phyloP scores from a whole-genome alignment of 371 early-diverging fungal species.

The Massospora cicadina region DNA sequence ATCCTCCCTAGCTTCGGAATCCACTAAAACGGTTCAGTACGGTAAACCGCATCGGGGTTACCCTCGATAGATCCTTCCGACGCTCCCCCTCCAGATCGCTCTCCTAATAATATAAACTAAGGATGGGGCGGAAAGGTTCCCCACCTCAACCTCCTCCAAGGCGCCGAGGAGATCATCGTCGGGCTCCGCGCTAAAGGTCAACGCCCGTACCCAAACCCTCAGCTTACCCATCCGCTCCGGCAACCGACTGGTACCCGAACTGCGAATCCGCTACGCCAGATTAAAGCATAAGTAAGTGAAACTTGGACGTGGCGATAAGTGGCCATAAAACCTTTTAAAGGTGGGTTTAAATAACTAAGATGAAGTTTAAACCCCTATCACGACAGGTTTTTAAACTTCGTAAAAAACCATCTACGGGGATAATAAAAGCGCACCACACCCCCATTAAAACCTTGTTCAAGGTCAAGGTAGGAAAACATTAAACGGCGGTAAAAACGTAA shows the following conservation, averaged over 20 bases:
- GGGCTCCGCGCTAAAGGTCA: background rate
- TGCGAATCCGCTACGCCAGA: background rate
- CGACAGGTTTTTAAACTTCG: background rate
- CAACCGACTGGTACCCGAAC: background rate
- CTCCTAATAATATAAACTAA: conserved; percentile 4
- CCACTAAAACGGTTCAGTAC: conserved; percentile 13
- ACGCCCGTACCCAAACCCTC: background rate
- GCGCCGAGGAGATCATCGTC: background rate
- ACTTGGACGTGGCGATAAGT: background rate
- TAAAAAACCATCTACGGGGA: background rate
- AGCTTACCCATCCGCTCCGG: background rate
- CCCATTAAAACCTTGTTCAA: background rate
- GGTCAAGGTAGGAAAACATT: background rate
- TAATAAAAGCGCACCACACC: background rate
- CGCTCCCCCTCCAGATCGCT: conserved; percentile 10
- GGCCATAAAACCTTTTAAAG: background rate
- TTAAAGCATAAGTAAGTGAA: background rate
- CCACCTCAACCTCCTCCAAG: conserved; percentile 16
- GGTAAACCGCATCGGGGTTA: conserved; percentile 16
- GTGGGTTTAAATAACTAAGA: background rate
- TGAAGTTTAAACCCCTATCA: too few relatives aligned
- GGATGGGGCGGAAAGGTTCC: background rate
- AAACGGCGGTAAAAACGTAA: background rate
- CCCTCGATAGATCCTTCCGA: conserved; percentile 22
- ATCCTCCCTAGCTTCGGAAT: conserved; percentile 15